Evolutionary conservation across 2,329 filamentous ascomycete species (phyloP).

Genomic region (Xylaria sp.): DNA sequence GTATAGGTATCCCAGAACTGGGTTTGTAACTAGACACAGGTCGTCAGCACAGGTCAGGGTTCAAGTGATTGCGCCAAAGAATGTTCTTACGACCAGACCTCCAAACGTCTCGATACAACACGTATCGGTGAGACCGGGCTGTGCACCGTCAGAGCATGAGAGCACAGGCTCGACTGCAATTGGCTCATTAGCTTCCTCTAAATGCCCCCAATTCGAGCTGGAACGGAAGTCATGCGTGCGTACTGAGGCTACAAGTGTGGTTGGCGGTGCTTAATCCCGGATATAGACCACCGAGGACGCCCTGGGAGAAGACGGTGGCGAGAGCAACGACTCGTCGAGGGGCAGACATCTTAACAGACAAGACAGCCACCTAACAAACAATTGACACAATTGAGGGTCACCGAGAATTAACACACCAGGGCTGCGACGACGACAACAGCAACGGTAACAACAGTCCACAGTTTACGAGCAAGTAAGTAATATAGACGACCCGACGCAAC

Average conservation of each 20-base stretch:
- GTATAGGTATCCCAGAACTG: constrained; percentile 75
- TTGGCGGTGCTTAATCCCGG: constrained; percentile 61
- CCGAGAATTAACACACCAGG: constrained; percentile 5
- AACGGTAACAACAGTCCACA: not conserved
- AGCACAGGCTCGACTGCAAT: constrained; percentile 50
- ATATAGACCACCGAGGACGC: constrained; percentile 54
- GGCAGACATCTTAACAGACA: constrained; percentile 34
- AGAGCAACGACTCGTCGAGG: constrained; percentile 43
- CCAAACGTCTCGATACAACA: constrained; percentile 75
- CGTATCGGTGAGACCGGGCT: constrained; percentile 62
- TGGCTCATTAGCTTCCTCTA: constrained; percentile 21
- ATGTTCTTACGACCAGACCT: constrained; percentile 61
- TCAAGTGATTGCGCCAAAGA: too few relatives aligned
- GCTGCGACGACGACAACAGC: not conserved
- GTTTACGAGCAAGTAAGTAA: too few relatives aligned
- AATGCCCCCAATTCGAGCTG: constrained; percentile 27
- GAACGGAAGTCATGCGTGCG: constrained; percentile 1
- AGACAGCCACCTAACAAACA: not conserved
- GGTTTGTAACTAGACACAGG: constrained; percentile 58
- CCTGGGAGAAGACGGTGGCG: constrained; percentile 47
- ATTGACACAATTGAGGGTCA: constrained; percentile 10
- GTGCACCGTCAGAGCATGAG: constrained; percentile 62
- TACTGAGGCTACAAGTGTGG: constrained; percentile 66
- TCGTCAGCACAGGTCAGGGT: constrained; percentile 15
- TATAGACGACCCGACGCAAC: not conserved